These are phyloP conservation scores for Amylostereum chailletii DNA, from an alignment of 1,284 basidiomycete genomes.

Conservation along the genomic window DNA sequence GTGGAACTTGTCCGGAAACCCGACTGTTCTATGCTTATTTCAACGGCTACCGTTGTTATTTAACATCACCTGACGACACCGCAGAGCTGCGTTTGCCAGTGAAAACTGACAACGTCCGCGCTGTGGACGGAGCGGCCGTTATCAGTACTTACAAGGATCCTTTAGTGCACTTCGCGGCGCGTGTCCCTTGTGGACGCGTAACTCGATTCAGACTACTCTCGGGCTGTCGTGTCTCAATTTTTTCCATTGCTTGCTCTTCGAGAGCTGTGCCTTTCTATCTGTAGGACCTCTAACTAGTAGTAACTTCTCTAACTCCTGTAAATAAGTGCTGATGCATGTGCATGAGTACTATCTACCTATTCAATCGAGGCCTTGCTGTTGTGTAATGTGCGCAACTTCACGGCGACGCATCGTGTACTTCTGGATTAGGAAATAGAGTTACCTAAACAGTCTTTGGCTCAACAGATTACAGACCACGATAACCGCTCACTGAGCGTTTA, in stretches of 20 bases:
- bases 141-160: constrained; percentile 7
- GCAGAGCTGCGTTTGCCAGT: constrained; percentile 1
- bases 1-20: no score
- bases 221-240: constrained; percentile 16
- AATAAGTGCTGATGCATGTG: no score
- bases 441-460: no score
- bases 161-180: constrained; percentile 22
- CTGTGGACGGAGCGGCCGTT: constrained; percentile 4
- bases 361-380: no score
- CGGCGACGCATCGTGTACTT: no score
- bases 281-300: no score
- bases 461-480: no score
- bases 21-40: not conserved
- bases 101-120: constrained; percentile 2
- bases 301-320: no score
- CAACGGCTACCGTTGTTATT: not conserved
- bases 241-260: constrained; percentile 13
- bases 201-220: constrained; percentile 26
- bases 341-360: no score
- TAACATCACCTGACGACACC: not conserved
- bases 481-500: no score
- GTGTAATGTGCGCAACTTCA: no score
- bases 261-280: constrained; percentile 2
- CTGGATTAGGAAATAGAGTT: no score
- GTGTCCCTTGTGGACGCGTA: constrained; percentile 9